Conservation (phyloP, 306 rosid genomes). For the barrel medic (Medicago truncatula) region MtrunA17r5.0-ANR NC_053048.1:41359501-41360000, state of each 20-base stretch:
- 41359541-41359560: neutral
- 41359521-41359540: neutral
- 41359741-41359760: conserved; percentile 22
- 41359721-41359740: neutral
- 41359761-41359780: neutral
- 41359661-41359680: neutral
- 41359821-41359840: neutral
- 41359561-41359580: neutral
- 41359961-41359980: conserved; percentile 49
- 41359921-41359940: neutral
- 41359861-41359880: neutral
- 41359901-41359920: neutral
- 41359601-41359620: neutral
- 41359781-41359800: neutral
- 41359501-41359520: neutral
- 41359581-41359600: neutral
- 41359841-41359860: neutral
- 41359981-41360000: conserved; percentile 57
- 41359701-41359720: neutral
- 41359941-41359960: conserved; percentile 49
- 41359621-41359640: neutral
- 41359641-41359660: neutral
- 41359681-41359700: neutral
- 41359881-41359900: neutral
- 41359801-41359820: neutral